Conservation (phyloP, 2,329 filamentous ascomycete genomes). For the Trichoderma harzianum region DNA sequence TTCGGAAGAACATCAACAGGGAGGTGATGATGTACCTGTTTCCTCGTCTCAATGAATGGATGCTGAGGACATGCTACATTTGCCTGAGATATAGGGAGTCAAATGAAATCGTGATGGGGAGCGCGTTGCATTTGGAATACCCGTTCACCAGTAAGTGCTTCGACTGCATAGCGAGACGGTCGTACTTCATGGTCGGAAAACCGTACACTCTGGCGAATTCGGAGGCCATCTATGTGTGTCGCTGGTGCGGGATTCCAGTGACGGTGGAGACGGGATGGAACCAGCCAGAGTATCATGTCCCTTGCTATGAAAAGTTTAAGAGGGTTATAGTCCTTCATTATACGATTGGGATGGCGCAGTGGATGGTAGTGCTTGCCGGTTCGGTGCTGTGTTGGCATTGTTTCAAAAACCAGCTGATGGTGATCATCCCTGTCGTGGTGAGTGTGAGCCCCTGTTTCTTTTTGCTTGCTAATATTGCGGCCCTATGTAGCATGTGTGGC, state of each 20-base stretch:
- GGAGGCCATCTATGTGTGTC: conserved; percentile 38
- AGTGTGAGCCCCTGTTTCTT: conserved; percentile 21
- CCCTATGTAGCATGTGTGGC: not conserved
- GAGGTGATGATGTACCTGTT: conserved; percentile 36
- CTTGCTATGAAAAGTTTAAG: conserved; percentile 40
- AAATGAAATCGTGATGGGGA: conserved; percentile 34
- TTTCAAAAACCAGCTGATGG: conserved; percentile 29
- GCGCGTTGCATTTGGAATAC: conserved; percentile 29
- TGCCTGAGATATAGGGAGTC: conserved; percentile 37
- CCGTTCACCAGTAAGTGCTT: conserved; percentile 41
- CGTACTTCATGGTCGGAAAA: conserved; percentile 38
- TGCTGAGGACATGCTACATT: conserved; percentile 39
- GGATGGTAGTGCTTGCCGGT: conserved; percentile 34
- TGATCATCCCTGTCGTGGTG: conserved; percentile 36
- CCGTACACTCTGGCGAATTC: conserved; percentile 37
- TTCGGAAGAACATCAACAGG: conserved; percentile 35
- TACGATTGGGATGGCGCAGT: conserved; percentile 38
- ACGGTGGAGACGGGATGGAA: conserved; percentile 26
- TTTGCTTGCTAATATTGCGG: not conserved
- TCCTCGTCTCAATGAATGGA: conserved; percentile 29
- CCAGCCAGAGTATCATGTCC: conserved; percentile 39
- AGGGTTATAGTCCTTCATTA: conserved; percentile 38
- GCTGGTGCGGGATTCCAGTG: conserved; percentile 43
- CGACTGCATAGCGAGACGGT: conserved; percentile 34
- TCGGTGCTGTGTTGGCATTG: conserved; percentile 39